Evolutionary conservation across 768 basidiomycete genomes (phyloP).

Genomic region (Dioszegia aurantiaca): DNA sequence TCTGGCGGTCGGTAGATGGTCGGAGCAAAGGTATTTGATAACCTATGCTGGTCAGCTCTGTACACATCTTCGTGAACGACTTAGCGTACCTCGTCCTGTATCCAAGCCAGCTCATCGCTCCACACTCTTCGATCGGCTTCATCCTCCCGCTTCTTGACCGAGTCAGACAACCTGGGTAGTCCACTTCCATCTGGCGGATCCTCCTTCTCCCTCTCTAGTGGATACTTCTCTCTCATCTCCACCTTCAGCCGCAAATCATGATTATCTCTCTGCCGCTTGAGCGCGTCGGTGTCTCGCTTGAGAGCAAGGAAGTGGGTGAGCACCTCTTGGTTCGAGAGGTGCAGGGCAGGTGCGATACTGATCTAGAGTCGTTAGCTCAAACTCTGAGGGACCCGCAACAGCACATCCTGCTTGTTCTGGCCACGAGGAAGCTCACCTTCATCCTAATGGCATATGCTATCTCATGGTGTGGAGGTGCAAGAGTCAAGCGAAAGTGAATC

Average conservation of each 20-base stretch:
- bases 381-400: neutral
- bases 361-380: constrained; percentile 23
- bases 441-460: constrained; percentile 12
- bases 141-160: constrained; percentile 70
- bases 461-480: neutral
- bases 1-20: constrained; percentile 64
- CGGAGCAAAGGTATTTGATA: constrained; percentile 75
- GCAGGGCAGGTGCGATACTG: constrained; percentile 67
- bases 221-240: constrained; percentile 9
- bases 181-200: constrained; percentile 17
- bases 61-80: neutral
- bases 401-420: too few species aligned
- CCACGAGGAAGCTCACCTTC: constrained; percentile 26
- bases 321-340: constrained; percentile 86
- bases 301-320: constrained; percentile 71
- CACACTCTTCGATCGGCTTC: constrained; percentile 59
- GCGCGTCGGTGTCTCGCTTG: constrained; percentile 58
- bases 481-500: too few species aligned
- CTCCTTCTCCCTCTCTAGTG: constrained; percentile 20
- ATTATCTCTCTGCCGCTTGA: constrained; percentile 57
- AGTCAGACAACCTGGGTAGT: constrained; percentile 22
- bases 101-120: constrained; percentile 75
- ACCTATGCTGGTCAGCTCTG: constrained; percentile 59
- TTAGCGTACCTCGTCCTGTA: constrained; percentile 72
- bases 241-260: constrained; percentile 19